A percentile compares a stretch with the other conserved stretches of the same genome.
Conservation (phyloP, 768 basidiomycete species). For the Peribolospora baueri region DNA sequence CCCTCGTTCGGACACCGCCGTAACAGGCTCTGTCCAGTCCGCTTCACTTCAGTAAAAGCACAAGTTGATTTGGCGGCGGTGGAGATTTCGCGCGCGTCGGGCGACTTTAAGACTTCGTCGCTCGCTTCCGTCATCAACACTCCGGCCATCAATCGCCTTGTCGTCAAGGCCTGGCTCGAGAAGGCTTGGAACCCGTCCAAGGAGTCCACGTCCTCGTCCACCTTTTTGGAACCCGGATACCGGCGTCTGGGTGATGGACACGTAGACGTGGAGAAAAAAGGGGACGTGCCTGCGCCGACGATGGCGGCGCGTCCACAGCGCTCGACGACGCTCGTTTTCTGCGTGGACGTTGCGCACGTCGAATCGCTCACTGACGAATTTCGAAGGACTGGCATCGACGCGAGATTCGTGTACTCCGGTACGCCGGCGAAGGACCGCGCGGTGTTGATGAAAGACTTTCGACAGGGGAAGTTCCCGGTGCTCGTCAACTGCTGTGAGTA, state of each 20-base stretch:
- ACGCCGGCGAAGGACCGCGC: constrained; percentile 43
- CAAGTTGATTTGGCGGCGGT: constrained; percentile 45
- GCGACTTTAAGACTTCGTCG: constrained; percentile 59
- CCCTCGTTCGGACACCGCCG: neutral
- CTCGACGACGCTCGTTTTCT: constrained; percentile 67
- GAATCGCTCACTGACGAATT: constrained; percentile 46
- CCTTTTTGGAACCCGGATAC: no score
- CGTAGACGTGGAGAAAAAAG: no score
- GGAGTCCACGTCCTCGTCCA: no score
- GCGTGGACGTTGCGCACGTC: constrained; percentile 63
- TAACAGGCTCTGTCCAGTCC: constrained; percentile 54
- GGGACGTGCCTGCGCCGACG: no score
- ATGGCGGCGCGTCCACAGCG: no score
- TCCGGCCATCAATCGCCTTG: constrained; percentile 43
- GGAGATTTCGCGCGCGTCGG: constrained; percentile 37
- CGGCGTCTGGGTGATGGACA: no score
- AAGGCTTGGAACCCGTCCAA: constrained; percentile 23
- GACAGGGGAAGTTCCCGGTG: constrained; percentile 49
- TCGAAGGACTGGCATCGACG: constrained; percentile 52
- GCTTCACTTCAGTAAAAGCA: constrained; percentile 59
- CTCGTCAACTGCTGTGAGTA: constrained; percentile 59
- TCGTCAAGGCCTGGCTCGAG: constrained; percentile 66
- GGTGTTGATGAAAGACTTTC: constrained; percentile 41
- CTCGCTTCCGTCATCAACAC: constrained; percentile 66
- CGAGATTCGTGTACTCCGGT: constrained; percentile 47